Conservation (phyloP, 1,139 yeast species). For the Saccharomyces hybrid region DNA sequence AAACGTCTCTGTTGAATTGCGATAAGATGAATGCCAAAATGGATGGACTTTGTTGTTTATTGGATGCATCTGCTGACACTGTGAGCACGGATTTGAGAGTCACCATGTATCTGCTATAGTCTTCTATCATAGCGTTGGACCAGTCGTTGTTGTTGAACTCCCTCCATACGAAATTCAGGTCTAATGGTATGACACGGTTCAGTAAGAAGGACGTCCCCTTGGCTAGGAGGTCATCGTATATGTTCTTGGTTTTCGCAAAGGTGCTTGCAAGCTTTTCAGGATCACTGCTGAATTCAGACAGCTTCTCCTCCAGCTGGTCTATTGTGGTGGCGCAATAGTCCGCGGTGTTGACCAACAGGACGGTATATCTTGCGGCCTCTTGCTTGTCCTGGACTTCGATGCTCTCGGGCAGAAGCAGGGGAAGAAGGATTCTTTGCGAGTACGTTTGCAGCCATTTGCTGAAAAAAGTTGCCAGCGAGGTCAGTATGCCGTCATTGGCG, state of each 20-base stretch:
- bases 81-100: slow-evolving; percentile 41
- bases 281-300: slow-evolving; percentile 43
- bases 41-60: no score
- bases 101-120: slow-evolving; percentile 59
- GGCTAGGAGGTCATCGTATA: slow-evolving; percentile 54
- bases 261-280: slow-evolving; percentile 34
- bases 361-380: slow-evolving; percentile 60
- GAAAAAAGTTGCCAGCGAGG: slow-evolving; percentile 50
- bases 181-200: slow-evolving; percentile 46
- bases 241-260: slow-evolving; percentile 50
- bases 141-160: slow-evolving; percentile 79
- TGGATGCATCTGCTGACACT: no score
- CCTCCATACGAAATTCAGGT: slow-evolving; percentile 69
- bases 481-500: slow-evolving; percentile 21
- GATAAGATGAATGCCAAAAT: no score
- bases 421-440: slow-evolving; percentile 50
- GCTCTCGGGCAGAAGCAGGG: slow-evolving; percentile 41
- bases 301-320: slow-evolving; percentile 62
- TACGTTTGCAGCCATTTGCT: slow-evolving; percentile 61
- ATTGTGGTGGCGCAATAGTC: slow-evolving; percentile 80
- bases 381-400: slow-evolving; percentile 34
- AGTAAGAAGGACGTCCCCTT: slow-evolving; percentile 51
- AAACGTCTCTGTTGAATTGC: no score
- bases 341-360: slow-evolving; percentile 76
- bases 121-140: slow-evolving; percentile 58